Conservation (phyloP, 345 rosid species). For the Syzygium grande region DNA sequence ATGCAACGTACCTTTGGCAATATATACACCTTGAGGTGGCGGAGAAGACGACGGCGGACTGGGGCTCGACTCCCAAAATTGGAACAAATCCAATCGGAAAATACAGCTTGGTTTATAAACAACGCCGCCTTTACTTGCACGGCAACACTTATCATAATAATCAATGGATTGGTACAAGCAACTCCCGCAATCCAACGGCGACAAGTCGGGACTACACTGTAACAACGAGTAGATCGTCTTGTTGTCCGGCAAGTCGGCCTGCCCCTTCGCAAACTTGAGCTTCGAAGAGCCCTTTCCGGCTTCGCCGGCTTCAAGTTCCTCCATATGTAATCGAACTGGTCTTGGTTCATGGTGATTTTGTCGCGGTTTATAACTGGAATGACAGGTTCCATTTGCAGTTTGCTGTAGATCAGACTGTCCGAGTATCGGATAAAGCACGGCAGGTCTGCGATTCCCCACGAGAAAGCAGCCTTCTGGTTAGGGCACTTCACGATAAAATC, state of each 20-base stretch:
- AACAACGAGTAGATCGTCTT: conserved; percentile 25
- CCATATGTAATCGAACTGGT: conserved; percentile 25
- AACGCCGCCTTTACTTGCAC: conserved; percentile 29
- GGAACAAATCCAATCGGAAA: conserved; percentile 38
- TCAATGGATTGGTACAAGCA: conserved; percentile 16
- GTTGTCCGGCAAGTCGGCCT: not conserved
- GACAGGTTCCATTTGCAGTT: too few relatives aligned
- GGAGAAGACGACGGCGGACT: conserved; percentile 4
- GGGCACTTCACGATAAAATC: too few relatives aligned
- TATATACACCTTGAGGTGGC: not conserved
- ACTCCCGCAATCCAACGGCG: conserved; percentile 11
- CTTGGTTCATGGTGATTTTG: conserved; percentile 2
- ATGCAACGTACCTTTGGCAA: not conserved
- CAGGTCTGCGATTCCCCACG: too few relatives aligned
- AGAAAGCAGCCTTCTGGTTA: too few relatives aligned
- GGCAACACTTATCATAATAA: conserved; percentile 3
- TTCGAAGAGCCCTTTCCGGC: conserved; percentile 17
- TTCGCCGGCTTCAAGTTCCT: conserved; percentile 1
- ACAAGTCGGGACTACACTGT: conserved; percentile 55
- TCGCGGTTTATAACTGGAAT: too few relatives aligned
- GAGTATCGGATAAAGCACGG: too few relatives aligned
- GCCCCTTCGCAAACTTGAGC: conserved; percentile 30
- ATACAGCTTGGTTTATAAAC: conserved; percentile 33
- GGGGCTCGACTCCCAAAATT: conserved; percentile 17
- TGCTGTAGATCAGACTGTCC: too few relatives aligned